phyloP scores from a whole-genome alignment of 192 early-diverging fungal genomes.

The Podila epigama region DNA sequence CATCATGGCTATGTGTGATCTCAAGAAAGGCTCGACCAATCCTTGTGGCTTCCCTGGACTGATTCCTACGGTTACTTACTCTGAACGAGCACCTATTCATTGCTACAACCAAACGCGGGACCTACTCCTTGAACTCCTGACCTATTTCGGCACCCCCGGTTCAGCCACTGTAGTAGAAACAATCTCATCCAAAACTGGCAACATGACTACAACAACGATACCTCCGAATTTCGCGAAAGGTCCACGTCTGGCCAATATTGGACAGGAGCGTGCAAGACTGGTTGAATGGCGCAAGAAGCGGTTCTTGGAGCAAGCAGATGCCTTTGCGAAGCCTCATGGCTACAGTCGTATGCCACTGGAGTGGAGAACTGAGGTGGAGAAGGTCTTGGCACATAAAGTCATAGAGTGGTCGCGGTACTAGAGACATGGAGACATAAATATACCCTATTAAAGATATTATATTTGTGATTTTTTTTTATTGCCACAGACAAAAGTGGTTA shows the following conservation, averaged over 20 bases:
- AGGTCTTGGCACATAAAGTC: not conserved
- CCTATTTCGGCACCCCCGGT: not conserved
- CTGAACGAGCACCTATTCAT: not conserved
- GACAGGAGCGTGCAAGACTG: not conserved
- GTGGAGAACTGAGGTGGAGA: not conserved
- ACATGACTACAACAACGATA: not conserved
- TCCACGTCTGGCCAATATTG: not conserved
- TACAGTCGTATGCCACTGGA: not conserved
- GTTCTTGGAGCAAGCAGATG: not conserved
- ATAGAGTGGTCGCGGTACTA: not conserved
- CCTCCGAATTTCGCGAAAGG: not conserved
- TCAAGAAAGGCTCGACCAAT: not conserved
- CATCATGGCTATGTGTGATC: not conserved
- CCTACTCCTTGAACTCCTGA: not conserved
- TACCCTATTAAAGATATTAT: not conserved
- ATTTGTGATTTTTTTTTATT: not conserved
- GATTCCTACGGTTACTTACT: not conserved
- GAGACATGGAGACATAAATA: not conserved
- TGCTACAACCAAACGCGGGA: not conserved
- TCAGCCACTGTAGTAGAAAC: not conserved
- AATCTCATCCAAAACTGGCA: not conserved
- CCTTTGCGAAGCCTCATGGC: not conserved
- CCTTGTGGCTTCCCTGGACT: not conserved
- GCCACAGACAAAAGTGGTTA: no score
- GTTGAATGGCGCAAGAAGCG: not conserved